A percentile compares a stretch with the other conserved stretches of the same genome.
These are phyloP conservation scores for Thyridium curvatum DNA, from an alignment of 2,329 filamentous ascomycete genomes.

Conservation along the genomic window DNA sequence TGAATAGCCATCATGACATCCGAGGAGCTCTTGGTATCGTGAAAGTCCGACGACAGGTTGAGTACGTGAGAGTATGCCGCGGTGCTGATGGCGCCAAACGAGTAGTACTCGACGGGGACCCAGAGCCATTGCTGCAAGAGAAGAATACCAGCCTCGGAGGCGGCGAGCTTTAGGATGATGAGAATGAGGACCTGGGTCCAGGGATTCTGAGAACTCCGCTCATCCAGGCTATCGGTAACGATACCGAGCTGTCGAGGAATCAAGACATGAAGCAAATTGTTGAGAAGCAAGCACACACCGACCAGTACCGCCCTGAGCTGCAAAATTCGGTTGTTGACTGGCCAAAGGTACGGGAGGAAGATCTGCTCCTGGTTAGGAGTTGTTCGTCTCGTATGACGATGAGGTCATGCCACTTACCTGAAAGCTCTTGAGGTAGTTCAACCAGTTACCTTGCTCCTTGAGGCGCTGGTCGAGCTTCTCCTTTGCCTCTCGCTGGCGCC, in stretches of 20 bases:
- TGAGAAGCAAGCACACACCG: constrained; percentile 58
- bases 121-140: constrained; percentile 49
- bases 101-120: constrained; percentile 52
- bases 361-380: constrained; percentile 37
- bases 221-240: constrained; percentile 63
- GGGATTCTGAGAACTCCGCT: constrained; percentile 37
- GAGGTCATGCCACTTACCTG: constrained; percentile 36
- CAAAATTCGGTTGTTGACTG: constrained; percentile 56
- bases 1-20: constrained; percentile 53
- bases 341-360: constrained; percentile 76
- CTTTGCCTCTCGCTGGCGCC: constrained; percentile 43
- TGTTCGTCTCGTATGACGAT: constrained; percentile 6
- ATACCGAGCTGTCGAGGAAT: constrained; percentile 78
- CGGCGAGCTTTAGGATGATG: constrained; percentile 41
- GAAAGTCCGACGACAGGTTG: constrained; percentile 54
- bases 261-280: constrained; percentile 68
- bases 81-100: constrained; percentile 44
- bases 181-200: constrained; percentile 49
- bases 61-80: constrained; percentile 55
- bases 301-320: constrained; percentile 65
- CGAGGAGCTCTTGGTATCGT: constrained; percentile 53
- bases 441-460: constrained; percentile 70
- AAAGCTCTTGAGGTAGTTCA: constrained; percentile 70
- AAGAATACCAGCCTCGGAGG: constrained; percentile 48
- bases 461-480: constrained; percentile 61